A percentile compares a stretch with the other conserved stretches of the same genome.
Conservation (phyloP, 2,329 filamentous ascomycete genomes). For the Blumeria graminis region DNA sequence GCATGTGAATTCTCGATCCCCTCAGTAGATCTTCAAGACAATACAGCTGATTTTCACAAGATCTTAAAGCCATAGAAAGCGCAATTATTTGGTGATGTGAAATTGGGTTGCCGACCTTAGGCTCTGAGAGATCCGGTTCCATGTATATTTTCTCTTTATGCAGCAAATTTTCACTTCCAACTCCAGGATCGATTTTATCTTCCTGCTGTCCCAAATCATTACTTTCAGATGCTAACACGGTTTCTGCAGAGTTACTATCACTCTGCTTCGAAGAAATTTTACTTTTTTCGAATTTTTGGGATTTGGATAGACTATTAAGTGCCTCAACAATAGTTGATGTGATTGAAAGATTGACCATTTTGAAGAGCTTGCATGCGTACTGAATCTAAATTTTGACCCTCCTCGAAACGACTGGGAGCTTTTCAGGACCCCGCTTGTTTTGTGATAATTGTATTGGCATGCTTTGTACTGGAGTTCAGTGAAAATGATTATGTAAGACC, state of each 20-base stretch:
- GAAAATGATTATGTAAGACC: too few species aligned
- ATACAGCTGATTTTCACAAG: conserved; percentile 14
- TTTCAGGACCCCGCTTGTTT: too few species aligned
- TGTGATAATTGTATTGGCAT: too few species aligned
- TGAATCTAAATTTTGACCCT: too few species aligned
- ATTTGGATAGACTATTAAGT: background rate
- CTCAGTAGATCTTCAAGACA: conserved; percentile 47
- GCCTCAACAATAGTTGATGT: background rate
- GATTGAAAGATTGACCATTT: background rate
- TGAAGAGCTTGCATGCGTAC: too few species aligned
- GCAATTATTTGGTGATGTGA: conserved; percentile 44
- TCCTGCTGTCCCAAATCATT: background rate
- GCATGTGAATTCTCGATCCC: conserved; percentile 46
- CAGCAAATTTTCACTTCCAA: background rate
- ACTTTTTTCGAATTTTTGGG: background rate
- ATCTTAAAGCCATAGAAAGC: conserved; percentile 29
- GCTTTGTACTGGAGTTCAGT: too few species aligned
- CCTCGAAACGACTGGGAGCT: too few species aligned
- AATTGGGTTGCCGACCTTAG: conserved; percentile 37
- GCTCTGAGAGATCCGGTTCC: conserved; percentile 24
- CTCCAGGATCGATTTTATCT: background rate
- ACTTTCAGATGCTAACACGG: background rate
- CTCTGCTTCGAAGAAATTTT: background rate
- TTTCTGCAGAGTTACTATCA: background rate
- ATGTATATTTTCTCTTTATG: conserved; percentile 2